Percentiles rank a stretch among this genome's conserved stretches.
Evolutionary conservation across 768 basidiomycete species (phyloP).

Genomic region (Leccinellum luteum): DNA sequence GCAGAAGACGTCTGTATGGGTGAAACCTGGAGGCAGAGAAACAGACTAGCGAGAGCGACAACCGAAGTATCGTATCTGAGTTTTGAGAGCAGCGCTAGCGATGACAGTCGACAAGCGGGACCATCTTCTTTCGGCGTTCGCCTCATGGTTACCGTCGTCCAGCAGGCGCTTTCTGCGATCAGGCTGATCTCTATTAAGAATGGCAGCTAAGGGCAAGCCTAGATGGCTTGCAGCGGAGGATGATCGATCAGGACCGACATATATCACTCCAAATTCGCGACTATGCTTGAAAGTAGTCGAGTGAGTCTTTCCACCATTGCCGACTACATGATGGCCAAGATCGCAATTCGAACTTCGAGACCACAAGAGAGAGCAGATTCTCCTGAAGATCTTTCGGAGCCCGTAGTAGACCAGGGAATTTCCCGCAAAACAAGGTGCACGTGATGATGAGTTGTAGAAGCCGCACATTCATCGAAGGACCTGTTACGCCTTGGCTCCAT

Average conservation of each 20-base stretch:
- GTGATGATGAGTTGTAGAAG: background rate
- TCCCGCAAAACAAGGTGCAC: constrained; percentile 18
- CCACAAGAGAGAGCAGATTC: background rate
- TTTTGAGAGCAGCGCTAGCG: background rate
- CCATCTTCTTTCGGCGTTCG: background rate
- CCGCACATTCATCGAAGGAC: constrained; percentile 1
- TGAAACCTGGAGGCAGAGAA: background rate
- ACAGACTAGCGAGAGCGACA: background rate
- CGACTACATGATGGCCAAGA: background rate
- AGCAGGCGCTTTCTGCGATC: constrained; percentile 1
- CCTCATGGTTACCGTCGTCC: constrained; percentile 20
- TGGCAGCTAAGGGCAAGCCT: background rate
- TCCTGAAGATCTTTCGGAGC: background rate
- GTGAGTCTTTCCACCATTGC: background rate
- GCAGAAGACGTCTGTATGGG: background rate
- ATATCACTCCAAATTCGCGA: background rate
- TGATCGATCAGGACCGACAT: constrained; percentile 1
- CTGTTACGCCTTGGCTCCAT: background rate
- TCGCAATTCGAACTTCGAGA: background rate
- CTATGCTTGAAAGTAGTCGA: constrained; percentile 3
- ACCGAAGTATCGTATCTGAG: background rate
- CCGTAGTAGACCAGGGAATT: background rate
- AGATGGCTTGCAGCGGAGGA: background rate
- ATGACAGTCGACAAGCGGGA: background rate
- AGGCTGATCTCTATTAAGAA: constrained; percentile 1